phyloP scores from a whole-genome alignment of 2,329 filamentous ascomycete genomes.

The Corniculantispora saksenae region DNA sequence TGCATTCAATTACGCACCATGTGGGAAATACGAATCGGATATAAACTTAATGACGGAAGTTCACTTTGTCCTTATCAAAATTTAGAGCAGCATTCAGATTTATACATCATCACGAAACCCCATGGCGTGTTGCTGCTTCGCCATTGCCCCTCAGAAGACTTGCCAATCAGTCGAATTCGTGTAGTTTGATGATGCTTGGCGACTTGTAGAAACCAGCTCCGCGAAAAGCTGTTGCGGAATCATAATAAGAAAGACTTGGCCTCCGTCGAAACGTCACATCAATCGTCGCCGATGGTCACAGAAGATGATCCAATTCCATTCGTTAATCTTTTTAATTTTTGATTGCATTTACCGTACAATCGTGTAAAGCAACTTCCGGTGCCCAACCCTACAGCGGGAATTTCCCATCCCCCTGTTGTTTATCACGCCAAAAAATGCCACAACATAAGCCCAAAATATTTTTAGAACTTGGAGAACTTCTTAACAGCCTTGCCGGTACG shows the following conservation, averaged over 20 bases:
- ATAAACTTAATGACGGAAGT: too few species aligned
- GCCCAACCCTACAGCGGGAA: constrained; percentile 42
- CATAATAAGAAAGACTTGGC: too few species aligned
- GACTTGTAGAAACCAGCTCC: too few species aligned
- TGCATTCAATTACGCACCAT: neutral
- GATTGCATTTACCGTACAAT: constrained; percentile 49
- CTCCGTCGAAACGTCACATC: neutral
- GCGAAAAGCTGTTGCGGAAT: too few species aligned
- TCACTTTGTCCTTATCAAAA: too few species aligned
- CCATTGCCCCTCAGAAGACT: too few species aligned
- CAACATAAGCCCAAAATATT: constrained; percentile 41
- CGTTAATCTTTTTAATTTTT: constrained; percentile 44
- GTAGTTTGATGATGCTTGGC: too few species aligned
- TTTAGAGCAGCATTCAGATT: too few species aligned
- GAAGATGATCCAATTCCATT: constrained; percentile 31
- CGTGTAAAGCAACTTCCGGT: constrained; percentile 44
- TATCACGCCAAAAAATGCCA: constrained; percentile 60
- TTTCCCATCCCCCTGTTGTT: constrained; percentile 41
- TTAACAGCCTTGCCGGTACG: constrained; percentile 97
- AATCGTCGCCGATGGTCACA: neutral
- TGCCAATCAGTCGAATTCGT: too few species aligned
- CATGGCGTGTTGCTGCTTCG: too few species aligned
- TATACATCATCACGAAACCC: too few species aligned
- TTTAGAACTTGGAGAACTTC: constrained; percentile 98
- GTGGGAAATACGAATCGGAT: neutral